phyloP scores from a whole-genome alignment of 139 green algal species.

The Auxenochlorella pyrenoidosa region DNA sequence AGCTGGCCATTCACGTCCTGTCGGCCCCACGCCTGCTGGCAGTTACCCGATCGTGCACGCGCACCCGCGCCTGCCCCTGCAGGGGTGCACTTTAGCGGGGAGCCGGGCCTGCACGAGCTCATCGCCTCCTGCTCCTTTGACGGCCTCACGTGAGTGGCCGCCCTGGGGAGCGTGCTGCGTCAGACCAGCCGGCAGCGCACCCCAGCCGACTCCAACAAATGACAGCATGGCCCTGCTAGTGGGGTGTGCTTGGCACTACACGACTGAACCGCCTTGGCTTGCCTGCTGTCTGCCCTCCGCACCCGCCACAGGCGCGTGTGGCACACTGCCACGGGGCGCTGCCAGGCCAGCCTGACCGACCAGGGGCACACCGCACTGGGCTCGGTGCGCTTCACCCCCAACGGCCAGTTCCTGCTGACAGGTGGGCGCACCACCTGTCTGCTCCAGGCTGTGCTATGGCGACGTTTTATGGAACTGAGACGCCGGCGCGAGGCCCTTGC shows the following conservation, averaged over 20 bases:
- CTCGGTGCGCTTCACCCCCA: conserved; percentile 87
- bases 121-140: conserved; percentile 85
- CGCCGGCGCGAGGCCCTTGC: no score
- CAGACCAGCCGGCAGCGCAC: no score
- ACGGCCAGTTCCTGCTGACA: conserved; percentile 78
- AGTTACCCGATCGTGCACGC: no score
- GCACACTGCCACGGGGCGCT: conserved; percentile 78
- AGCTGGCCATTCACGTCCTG: no score
- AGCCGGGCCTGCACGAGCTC: conserved; percentile 58
- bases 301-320: conserved; percentile 52
- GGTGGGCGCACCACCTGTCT: background rate
- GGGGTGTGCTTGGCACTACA: no score
- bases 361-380: conserved; percentile 76
- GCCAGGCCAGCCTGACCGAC: conserved; percentile 85
- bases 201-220: no score
- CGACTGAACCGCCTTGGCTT: background rate
- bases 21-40: no score
- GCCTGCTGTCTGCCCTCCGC: background rate
- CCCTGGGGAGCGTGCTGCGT: no score
- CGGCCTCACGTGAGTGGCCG: conserved; percentile 68
- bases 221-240: no score
- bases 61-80: no score
- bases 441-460: no score
- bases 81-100: conserved; percentile 77
- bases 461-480: no score